These are phyloP conservation scores for Psilocybe sp. DNA, from an alignment of 768 basidiomycete genomes.

Conservation along the genomic window DNA sequence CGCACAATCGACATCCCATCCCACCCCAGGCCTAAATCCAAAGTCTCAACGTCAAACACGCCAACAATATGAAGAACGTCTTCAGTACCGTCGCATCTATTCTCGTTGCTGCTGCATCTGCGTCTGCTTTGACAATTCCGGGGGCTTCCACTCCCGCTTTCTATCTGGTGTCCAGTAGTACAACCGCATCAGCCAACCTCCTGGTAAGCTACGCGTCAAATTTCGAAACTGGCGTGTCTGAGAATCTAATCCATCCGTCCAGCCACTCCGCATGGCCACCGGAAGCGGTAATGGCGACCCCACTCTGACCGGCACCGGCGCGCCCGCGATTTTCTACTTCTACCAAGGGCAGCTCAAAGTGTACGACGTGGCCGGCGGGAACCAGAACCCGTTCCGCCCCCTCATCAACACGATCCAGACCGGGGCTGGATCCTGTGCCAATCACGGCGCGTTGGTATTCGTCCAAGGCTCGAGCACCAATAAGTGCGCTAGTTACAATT, in stretches of 20 bases:
- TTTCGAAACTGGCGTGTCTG: neutral
- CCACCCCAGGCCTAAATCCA: too few relatives aligned
- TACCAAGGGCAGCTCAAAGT: slow-evolving; percentile 21
- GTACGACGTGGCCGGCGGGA: slow-evolving; percentile 13
- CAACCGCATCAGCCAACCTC: slow-evolving; percentile 19
- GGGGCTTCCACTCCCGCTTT: slow-evolving; percentile 30
- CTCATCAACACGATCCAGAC: slow-evolving; percentile 20
- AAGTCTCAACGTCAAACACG: too few relatives aligned
- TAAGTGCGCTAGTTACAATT: slow-evolving; percentile 26
- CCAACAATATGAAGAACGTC: too few relatives aligned
- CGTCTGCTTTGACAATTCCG: slow-evolving; percentile 13
- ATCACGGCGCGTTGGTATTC: slow-evolving; percentile 25
- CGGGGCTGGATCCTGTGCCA: slow-evolving; percentile 18
- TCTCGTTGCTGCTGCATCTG: too few relatives aligned
- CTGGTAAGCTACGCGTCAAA: slow-evolving; percentile 12
- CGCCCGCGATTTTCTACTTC: slow-evolving; percentile 31
- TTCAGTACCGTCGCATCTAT: too few relatives aligned
- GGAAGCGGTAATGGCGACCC: slow-evolving; percentile 20
- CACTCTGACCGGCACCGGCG: slow-evolving; percentile 22
- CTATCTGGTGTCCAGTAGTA: slow-evolving; percentile 28
- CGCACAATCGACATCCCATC: too few relatives aligned
- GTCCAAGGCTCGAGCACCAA: slow-evolving; percentile 24
- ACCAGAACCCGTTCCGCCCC: slow-evolving; percentile 11
- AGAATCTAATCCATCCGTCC: neutral
- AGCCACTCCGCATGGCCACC: slow-evolving; percentile 27